Base-by-base conservation (phyloP, 169 alveolate species). In the Besnoitia besnoiti region DNA sequence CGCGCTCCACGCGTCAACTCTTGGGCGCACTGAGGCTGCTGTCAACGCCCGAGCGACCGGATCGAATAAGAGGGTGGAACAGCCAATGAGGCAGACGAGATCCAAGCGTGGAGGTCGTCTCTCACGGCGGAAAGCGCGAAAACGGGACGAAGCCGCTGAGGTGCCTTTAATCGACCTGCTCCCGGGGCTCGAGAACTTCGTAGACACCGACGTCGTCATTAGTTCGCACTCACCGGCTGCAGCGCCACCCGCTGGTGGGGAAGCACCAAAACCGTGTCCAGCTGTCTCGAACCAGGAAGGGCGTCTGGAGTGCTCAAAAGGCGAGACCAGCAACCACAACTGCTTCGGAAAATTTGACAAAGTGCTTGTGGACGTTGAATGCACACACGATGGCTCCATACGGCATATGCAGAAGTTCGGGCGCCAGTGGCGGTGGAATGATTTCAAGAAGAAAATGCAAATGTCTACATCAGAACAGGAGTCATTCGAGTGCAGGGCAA, bases 321-420 rank as follows among this genome's bases (percentile, higher is more conserved):
- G n/a, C n/a, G n/a, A n/a, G n/a, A n/a, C 42, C 27, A 19, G 44
- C 77, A n/a, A 85, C 8, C 35, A 27, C n/a, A 40, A 59, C 44
- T 44, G 59, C 27, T 21, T 19, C 24, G 33, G 61, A 27, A 47
- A 67, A 76, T 95, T 95, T 80, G 96, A 94, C 93, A 92, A 90
- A 87, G 95, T 95, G 10, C 90, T 95, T n/a, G 95, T 95, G 35
- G 97, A 95, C 79, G 96, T 95, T 0, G 96, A 95, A 84, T 95
- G 97, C 75, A 95, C 97, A 27, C 97, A 95, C 88, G 97, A 95
- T 46, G 97, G 95, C 37, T 92, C 95, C 40, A 51, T 95, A 8
- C 92, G 94, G 80, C 97, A 95, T 88, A 39, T 95, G 67, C 77
- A 88, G 47, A 95, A 95, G 87, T 95, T 91, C 79, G 85, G 85